phyloP scores from a whole-genome alignment of 2,329 filamentous ascomycete genomes.

The Aspergillus sp. region DNA sequence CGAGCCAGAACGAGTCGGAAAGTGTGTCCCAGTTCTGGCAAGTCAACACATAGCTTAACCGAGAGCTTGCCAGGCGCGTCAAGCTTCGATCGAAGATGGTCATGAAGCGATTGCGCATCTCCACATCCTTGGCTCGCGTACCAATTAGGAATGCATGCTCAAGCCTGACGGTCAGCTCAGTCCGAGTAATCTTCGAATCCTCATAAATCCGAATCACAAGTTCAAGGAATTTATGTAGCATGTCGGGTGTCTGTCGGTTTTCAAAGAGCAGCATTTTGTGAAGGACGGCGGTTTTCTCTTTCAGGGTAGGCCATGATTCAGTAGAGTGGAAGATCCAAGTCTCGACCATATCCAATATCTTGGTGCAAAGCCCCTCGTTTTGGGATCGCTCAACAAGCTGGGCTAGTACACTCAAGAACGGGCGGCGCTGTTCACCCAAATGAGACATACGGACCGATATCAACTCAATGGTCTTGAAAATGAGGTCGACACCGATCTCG shows the following conservation, averaged over 20 bases:
- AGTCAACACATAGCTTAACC: conserved; percentile 83
- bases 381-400: conserved; percentile 93
- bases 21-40: conserved; percentile 97
- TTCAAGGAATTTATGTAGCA: conserved; percentile 90
- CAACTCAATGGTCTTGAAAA: conserved; percentile 93
- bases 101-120: conserved; percentile 97
- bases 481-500: conserved; percentile 84
- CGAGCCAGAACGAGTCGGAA: conserved; percentile 92
- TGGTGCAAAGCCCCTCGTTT: conserved; percentile 82
- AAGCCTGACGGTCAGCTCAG: conserved; percentile 93
- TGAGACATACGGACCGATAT: conserved; percentile 89
- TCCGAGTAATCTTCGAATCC: conserved; percentile 90
- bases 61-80: conserved; percentile 85
- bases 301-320: conserved; percentile 93
- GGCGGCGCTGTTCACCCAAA: conserved; percentile 83
- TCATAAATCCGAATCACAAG: conserved; percentile 98
- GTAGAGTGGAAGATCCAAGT: conserved; percentile 94
- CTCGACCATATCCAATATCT: conserved; percentile 91
- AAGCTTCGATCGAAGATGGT: conserved; percentile 92
- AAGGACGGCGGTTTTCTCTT: conserved; percentile 98
- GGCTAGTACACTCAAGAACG: conserved; percentile 92
- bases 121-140: conserved; percentile 85
- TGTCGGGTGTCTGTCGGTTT: conserved; percentile 73
- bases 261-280: conserved; percentile 99
- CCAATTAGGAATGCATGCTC: conserved; percentile 98